Evolutionary conservation across 2,329 filamentous ascomycete genomes (phyloP).

Genomic region (Blastomyces gilchristii): DNA sequence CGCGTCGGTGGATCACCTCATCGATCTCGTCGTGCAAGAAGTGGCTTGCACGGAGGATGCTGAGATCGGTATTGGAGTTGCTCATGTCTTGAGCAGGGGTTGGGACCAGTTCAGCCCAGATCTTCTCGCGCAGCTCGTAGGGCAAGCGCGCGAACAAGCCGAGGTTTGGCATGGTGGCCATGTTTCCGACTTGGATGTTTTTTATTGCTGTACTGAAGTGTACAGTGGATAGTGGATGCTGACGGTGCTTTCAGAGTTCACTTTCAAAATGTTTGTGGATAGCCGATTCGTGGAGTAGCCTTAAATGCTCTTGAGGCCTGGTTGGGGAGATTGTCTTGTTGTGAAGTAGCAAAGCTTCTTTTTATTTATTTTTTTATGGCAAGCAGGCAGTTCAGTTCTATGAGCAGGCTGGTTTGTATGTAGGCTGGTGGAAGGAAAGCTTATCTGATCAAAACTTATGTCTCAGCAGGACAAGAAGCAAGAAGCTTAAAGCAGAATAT

Average conservation of each 20-base stretch:
- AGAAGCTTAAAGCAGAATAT: neutral
- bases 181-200: neutral
- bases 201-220: neutral
- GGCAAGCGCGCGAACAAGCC: neutral
- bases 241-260: neutral
- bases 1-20: neutral
- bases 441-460: neutral
- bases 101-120: conserved; percentile 1
- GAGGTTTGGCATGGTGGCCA: neutral
- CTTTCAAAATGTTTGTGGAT: neutral
- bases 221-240: neutral
- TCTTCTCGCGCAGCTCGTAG: neutral
- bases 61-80: neutral
- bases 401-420: neutral
- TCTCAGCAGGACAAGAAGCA: neutral
- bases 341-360: neutral
- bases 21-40: neutral
- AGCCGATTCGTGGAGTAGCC: neutral
- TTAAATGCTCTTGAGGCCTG: neutral
- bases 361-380: neutral
- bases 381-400: neutral
- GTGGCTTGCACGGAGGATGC: conserved; percentile 2
- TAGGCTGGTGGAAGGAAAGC: neutral
- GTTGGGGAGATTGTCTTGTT: neutral
- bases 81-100: neutral